Base-by-base conservation (phyloP, 2,329 filamentous ascomycete species). In the Trichoderma harzianum region DNA sequence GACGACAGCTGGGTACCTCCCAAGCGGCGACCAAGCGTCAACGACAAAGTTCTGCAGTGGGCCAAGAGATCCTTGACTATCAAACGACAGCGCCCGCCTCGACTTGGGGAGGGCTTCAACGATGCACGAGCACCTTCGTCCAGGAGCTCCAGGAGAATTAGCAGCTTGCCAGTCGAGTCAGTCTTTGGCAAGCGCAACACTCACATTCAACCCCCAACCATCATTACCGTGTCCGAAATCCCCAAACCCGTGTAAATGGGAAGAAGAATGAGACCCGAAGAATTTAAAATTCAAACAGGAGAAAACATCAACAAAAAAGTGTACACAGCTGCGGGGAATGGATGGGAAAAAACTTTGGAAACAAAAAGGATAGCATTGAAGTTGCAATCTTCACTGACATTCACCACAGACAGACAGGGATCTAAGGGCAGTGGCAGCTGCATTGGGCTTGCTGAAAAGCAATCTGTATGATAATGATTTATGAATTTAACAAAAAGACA, bases 1-100 rank as follows among this genome's bases (percentile, higher is more conserved):
- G 74, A 80, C 43, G 73, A 77, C 28, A 77, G 77, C 39, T 78
- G 78, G 74, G 75, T 76, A 18, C 76, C 76, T 16, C 67, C 67
- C 10, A 77, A 75, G 58, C 77, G 76, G 32, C 78, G 77, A 12
- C 73, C 77, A 55, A 79, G 73, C 57, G 75, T 82, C 69, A 81
- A 81, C 68, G 78, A 78, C 47, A 77, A 77, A 26, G 77, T 82
- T 26, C 73, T 76, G 47, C 77, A 79, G 57, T 82, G 80, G 80
- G 80, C 80, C 30, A 78, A 74, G 73, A 78, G 76, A 36, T 82
- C 80, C 0, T 75, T 80, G 73, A 74, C 75, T 12, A 75, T 77
- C 47, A 75, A 76, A 14, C 76, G 75, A 71, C 76, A 72, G 57
- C 75, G 75, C 24, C 73, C 78, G 62, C 76, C 77, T 30, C 62